Base-by-base conservation (phyloP, 2,329 filamentous ascomycete genomes). In the Neospermospora avenae region DNA sequence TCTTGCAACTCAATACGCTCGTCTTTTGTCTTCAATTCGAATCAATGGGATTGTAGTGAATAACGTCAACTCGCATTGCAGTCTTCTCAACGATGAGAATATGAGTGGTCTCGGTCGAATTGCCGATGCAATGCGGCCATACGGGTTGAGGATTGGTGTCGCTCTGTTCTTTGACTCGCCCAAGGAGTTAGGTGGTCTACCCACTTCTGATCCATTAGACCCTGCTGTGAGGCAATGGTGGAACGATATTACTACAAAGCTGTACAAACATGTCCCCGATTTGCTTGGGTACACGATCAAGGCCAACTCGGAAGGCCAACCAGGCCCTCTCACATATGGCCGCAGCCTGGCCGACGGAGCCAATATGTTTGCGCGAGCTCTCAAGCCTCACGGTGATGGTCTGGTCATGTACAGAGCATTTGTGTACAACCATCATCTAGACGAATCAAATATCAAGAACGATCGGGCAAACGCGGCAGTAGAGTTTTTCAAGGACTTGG, bases 381-480 rank as follows among this genome's bases (percentile, higher is more conserved):
- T 86, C 3, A 70, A 84, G 60, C 82, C 80, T 0, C 74, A 88
- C 60, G 82, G 82, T 3, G 86, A 85, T 16, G 76, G 28, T 31
- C 28, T 87, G 34, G 77, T 89, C 56, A 84, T 90, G 81, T 90
- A 87, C 75, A 81, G 88, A 1, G 87, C 87, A 1, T 90, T 90
- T 65, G 86, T 90, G 1, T 90, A 90, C 70, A 80, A 90, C 67
- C 75, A 80, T 31, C 28, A 31, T 45, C 73, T 86, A 61, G 79
- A 83, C 63, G 77, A 85, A 68, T 75, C 77, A 0, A 78, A 86
- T 70, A 89, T 85, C 85, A 83, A 80, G 53, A 81, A 80, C 1
- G 88, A 90, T 70, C 81, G 88, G 2, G 88, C 87, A 1, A 89
- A 89, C 57, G 87, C 86, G 0, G 86, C 86, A 0, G 84, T 89